Evolutionary conservation across 192 early-diverging fungal species (phyloP).

Genomic region (Backusella parvicylindrica): DNA sequence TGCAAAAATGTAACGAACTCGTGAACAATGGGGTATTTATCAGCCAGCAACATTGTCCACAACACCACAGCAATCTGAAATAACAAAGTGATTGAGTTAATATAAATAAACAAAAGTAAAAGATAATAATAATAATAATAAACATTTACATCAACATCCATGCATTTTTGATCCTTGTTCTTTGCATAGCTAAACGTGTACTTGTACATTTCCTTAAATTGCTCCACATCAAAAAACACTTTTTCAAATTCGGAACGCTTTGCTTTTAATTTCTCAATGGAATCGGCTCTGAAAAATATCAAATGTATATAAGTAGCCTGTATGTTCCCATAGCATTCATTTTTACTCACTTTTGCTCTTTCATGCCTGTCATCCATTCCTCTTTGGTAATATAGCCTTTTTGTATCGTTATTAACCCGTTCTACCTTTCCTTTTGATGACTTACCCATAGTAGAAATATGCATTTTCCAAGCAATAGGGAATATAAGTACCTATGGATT

Average conservation of each 20-base stretch:
- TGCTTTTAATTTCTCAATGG: conserved; percentile 32
- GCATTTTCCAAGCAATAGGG: conserved; percentile 31
- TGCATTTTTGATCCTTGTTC: conserved; percentile 55
- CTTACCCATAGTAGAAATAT: conserved; percentile 30
- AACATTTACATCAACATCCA: conserved; percentile 51
- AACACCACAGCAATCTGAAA: conserved; percentile 46
- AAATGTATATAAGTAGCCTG: not conserved
- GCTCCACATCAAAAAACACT: conserved; percentile 29
- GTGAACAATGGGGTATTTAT: conserved; percentile 37
- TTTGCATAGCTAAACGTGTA: conserved; percentile 65
- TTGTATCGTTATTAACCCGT: not conserved
- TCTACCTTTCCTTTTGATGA: not conserved
- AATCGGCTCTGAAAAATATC: conserved; percentile 30
- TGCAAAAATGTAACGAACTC: conserved; percentile 50
- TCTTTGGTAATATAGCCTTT: conserved; percentile 32
- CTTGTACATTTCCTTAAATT: conserved; percentile 60
- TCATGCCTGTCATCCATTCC: conserved; percentile 35
- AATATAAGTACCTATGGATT: conserved; percentile 12
- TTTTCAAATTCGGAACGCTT: conserved; percentile 33
- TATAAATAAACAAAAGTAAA: not conserved
- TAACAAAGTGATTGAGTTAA: not conserved
- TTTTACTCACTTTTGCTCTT: conserved; percentile 16
- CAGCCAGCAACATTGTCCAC: conserved; percentile 48
- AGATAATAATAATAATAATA: not conserved
- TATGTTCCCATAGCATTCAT: not conserved